Percentiles rank a stretch among this genome's conserved stretches.
phyloP scores from a whole-genome alignment of 345 rosid species.

The Rubroshorea leprosula region DNA sequence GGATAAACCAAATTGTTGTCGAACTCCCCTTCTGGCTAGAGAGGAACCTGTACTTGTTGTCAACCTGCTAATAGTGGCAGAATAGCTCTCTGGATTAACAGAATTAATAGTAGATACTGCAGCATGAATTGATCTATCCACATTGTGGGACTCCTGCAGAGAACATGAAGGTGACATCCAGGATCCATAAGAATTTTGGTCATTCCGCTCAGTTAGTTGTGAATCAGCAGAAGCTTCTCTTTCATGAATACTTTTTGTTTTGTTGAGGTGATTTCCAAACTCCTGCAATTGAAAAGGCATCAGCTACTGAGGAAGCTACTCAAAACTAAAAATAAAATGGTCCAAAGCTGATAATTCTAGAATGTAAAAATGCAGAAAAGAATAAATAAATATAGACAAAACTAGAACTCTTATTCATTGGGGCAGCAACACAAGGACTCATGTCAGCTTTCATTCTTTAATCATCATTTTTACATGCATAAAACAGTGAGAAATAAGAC shows the following conservation, averaged over 20 bases:
- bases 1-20: conserved; percentile 34
- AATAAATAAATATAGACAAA: not conserved
- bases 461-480: too few species aligned
- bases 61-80: conserved; percentile 37
- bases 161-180: conserved; percentile 37
- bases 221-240: conserved; percentile 37
- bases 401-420: too few species aligned
- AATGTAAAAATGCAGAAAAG: not conserved
- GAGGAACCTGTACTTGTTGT: conserved; percentile 33
- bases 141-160: conserved; percentile 27
- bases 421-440: too few species aligned
- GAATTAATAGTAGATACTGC: conserved; percentile 20
- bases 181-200: conserved; percentile 29
- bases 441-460: too few species aligned
- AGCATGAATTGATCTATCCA: conserved; percentile 32
- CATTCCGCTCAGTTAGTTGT: conserved; percentile 52
- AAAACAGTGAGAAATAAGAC: too few species aligned
- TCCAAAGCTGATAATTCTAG: not conserved
- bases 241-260: conserved; percentile 35
- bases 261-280: conserved; percentile 40
- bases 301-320: conserved; percentile 4
- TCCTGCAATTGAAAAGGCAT: conserved; percentile 42
- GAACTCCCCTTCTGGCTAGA: conserved; percentile 37
- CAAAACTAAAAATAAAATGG: not conserved
- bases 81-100: conserved; percentile 40